Evolutionary conservation across 768 basidiomycete species (phyloP).

Genomic region (Russula vinacea): DNA sequence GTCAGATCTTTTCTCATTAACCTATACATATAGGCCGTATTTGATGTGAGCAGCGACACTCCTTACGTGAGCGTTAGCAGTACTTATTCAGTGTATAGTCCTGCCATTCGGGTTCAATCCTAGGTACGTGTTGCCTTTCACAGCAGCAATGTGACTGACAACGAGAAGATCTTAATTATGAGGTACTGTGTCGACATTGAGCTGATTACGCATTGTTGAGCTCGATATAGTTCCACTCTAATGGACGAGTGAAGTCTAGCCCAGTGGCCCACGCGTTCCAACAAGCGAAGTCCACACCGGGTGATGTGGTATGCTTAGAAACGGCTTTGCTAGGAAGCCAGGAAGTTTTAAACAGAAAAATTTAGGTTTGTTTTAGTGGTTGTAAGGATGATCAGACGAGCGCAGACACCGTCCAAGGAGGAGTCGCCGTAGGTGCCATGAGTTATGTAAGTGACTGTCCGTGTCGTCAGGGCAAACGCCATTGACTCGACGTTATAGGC

Average conservation of each 20-base stretch:
- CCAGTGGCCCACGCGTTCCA: slow-evolving; percentile 32
- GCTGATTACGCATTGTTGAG: not conserved
- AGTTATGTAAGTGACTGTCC: slow-evolving; percentile 52
- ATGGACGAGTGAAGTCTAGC: slow-evolving; percentile 35
- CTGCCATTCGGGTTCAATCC: slow-evolving; percentile 86
- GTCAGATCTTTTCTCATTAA: not conserved
- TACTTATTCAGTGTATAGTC: slow-evolving; percentile 44
- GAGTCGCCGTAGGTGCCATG: slow-evolving; percentile 74
- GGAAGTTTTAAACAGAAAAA: slow-evolving; percentile 15
- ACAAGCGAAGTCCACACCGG: slow-evolving; percentile 59
- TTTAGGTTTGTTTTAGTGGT: slow-evolving; percentile 79
- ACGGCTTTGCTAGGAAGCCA: not conserved
- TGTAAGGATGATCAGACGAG: slow-evolving; percentile 83
- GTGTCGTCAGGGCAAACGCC: not conserved
- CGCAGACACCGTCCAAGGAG: slow-evolving; percentile 67
- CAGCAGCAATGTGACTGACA: slow-evolving; percentile 7
- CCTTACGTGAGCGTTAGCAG: not conserved
- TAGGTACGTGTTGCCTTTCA: slow-evolving; percentile 48
- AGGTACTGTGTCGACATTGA: slow-evolving; percentile 39
- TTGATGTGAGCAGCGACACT: slow-evolving; percentile 33
- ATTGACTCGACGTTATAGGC: slow-evolving; percentile 39
- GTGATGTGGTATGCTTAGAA: slow-evolving; percentile 68
- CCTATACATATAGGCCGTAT: slow-evolving; percentile 31
- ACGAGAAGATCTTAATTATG: slow-evolving; percentile 62
- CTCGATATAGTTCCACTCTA: slow-evolving; percentile 34